Evolutionary conservation across 305 asterid genomes (phyloP), one percentile per base, ranked within the genome.

Genomic region (Solanum aculeatissimum): DNA sequence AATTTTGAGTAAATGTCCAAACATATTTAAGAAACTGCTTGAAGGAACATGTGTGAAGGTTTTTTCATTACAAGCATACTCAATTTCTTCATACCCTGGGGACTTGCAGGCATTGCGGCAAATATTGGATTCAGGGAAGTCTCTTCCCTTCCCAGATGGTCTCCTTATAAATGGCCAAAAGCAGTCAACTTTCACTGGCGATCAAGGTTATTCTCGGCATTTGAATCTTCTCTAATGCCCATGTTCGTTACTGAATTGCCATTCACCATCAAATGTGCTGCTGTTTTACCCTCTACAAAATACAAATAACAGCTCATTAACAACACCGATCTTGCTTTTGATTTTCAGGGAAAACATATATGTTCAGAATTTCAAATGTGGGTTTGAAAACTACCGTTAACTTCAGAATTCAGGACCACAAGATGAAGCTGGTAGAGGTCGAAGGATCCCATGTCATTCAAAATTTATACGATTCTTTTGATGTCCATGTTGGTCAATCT

Each of bases 371-470:
- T 69, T 95, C 99, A 18, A 96, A 96, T 57, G 85, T 95, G 58
- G 99, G 98, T 27, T 72, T 93, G 84, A 89, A 92, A 79, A 93
- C 93, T 54, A 86, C 98, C 14, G 85, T 94, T 81, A 95, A 96
- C 85, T 93, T 96, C 92, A 92, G 99, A 92, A 96, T 96, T 66
- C 96, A 94, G 88, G 98, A 95, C 75, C 99, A 96, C 85, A 92
- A 88, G 83, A 7, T 96, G 97, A 95, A 93, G 91, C 88, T 94
- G n/a, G 98, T 95, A 7, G 99, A 96, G 92, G 94, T 94, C 35
- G 99, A 96, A 88, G 99, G 99, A 65, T 95, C 99, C 12, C 93
- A 96, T 70, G 98, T 94, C 82, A 86, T 95, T 86, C 99, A 96
- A 86, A 93, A 94, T 66, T 8, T 84, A 13, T 96, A 96, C 16